A percentile compares a stretch with the other conserved stretches of the same genome.
Conservation (phyloP, 441 rosid species). For the Viola pubescens region DNA sequence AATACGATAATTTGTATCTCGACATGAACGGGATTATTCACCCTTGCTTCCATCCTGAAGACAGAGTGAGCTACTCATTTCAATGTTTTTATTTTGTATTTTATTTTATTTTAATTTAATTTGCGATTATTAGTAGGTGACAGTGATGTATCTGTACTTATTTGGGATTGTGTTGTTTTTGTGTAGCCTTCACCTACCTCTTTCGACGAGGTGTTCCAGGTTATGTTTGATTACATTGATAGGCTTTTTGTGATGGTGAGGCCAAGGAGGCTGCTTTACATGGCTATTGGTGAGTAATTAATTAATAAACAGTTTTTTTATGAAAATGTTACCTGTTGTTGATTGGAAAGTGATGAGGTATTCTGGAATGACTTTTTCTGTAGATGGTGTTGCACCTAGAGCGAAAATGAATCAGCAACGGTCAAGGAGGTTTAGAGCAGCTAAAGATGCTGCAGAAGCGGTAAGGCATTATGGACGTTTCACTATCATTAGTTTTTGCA, state of each 20-base stretch:
- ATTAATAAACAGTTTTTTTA: not conserved
- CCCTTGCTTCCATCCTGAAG: slow-evolving; percentile 95
- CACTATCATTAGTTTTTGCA: too few species aligned
- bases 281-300: slow-evolving; percentile 72
- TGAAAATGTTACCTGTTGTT: too few species aligned
- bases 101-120: not conserved
- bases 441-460: slow-evolving; percentile 84
- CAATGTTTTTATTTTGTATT: not conserved
- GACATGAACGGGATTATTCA: slow-evolving; percentile 93
- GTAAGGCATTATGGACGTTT: slow-evolving; percentile 32
- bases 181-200: slow-evolving; percentile 81
- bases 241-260: slow-evolving; percentile 84
- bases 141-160: not conserved
- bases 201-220: slow-evolving; percentile 71
- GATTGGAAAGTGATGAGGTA: slow-evolving; percentile 5
- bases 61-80: slow-evolving; percentile 36
- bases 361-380: slow-evolving; percentile 18
- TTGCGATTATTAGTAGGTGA: not conserved
- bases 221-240: slow-evolving; percentile 87
- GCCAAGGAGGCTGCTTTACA: slow-evolving; percentile 67
- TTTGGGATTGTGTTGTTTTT: slow-evolving; percentile 2
- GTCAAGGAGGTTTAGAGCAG: slow-evolving; percentile 86
- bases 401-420: slow-evolving; percentile 96
- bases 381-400: slow-evolving; percentile 94
- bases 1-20: slow-evolving; percentile 79